Base-by-base conservation (phyloP, 768 basidiomycete genomes). In the Daedalea quercina region DNA sequence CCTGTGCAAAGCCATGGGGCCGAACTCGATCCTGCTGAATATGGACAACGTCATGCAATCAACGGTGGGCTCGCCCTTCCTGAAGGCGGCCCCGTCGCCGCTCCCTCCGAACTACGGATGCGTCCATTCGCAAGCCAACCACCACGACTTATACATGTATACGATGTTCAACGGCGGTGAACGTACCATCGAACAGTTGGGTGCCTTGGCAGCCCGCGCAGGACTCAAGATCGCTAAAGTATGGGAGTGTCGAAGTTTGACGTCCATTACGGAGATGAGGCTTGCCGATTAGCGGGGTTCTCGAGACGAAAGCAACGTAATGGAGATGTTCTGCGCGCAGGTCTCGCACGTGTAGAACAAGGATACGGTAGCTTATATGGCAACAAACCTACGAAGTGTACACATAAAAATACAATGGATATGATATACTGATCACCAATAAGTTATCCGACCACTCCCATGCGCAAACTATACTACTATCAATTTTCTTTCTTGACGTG, bases 401-500 rank as follows among this genome's bases (percentile, higher is more conserved):
- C n/a, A n/a, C n/a, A 31, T 31, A 31, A 4, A 31, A 4, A 6
- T 4, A 31, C 28, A 11, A 11, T 31, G 11, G 28, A 4, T 31
- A 31, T 31, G 28, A 6, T 31, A 31, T 11, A 31, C 11, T 6
- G 28, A 31, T 31, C 28, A 31, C 6, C 28, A 31, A 31, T 31
- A 31, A 31, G 28, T 31, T 31, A 31, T 11, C 28, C 37, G 19
- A 40, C 13, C 15, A 40, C 37, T 15, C 37, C 7, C 37, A 19
- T 15, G 17, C 15, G 19, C 13, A 15, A 3, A 40, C 13, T 15
- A 19, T 17, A 6, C 4, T 40, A 40, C n/a, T n/a, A 47, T 49
- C 52, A 59, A 3, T 59, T 53, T 51, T 66, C 64, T 48, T 58
- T 58, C 57, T 66, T 66, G 26, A 65, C 42, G 20, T 54, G 56